A percentile compares a stretch with the other conserved stretches of the same genome.
phyloP scores from a whole-genome alignment of 1,139 yeast genomes.

The Hansenula sp. region DNA sequence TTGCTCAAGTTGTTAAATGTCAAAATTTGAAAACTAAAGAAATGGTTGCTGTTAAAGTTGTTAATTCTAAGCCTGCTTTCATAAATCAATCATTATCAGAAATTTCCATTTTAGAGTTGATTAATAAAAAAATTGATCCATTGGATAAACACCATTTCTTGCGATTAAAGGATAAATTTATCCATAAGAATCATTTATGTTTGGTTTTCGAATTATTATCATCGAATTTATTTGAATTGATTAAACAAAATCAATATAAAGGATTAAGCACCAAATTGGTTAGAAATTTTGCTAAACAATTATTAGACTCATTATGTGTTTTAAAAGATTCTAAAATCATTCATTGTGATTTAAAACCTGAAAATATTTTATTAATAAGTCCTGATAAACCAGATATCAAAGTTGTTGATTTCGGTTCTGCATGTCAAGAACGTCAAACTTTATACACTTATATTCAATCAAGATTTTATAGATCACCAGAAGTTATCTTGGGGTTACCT shows the following conservation, averaged over 20 bases:
- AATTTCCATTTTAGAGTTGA: conserved; percentile 77
- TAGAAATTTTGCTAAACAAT: conserved; percentile 71
- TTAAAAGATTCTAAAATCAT: conserved; percentile 81
- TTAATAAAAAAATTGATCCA: conserved; percentile 71
- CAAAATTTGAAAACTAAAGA: conserved; percentile 87
- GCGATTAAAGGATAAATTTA: conserved; percentile 78
- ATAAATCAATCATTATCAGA: conserved; percentile 91
- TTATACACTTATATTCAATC: conserved; percentile 94
- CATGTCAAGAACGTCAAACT: conserved; percentile 89
- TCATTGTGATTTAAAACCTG: conserved; percentile 97
- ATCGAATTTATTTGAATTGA: conserved; percentile 82
- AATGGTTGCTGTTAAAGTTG: conserved; percentile 90
- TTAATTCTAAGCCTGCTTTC: conserved; percentile 89
- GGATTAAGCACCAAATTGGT: conserved; percentile 84
- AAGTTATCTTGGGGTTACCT: conserved; percentile 86
- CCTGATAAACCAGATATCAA: conserved; percentile 87
- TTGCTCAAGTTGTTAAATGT: conserved; percentile 98
- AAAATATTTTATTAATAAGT: conserved; percentile 77
- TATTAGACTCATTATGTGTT: conserved; percentile 75
- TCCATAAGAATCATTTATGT: conserved; percentile 91
- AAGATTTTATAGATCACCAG: conserved; percentile 94
- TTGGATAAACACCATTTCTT: conserved; percentile 70
- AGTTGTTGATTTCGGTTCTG: conserved; percentile 95
- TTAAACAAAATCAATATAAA: conserved; percentile 90
- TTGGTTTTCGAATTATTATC: conserved; percentile 87